phyloP scores from a whole-genome alignment of 257 asterid species.

The Capsicum baccatum region DNA sequence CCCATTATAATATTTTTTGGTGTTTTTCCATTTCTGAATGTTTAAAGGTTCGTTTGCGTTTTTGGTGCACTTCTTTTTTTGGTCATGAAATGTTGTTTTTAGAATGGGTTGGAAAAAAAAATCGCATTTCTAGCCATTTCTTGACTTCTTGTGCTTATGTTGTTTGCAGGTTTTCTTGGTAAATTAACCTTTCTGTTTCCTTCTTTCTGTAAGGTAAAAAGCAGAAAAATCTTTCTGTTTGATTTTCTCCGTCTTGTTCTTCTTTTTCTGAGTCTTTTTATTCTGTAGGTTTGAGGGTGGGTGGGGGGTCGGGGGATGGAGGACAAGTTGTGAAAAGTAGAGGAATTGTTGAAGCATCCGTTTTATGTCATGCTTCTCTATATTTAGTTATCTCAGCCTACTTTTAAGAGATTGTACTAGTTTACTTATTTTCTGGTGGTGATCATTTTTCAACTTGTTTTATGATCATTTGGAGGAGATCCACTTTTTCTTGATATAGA shows the following conservation, averaged over 20 bases:
- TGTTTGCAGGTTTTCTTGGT: constrained; percentile 5
- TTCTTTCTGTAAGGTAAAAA: constrained; percentile 1
- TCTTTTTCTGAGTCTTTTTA: neutral
- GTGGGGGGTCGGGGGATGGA: neutral
- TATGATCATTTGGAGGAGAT: neutral
- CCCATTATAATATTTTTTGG: neutral
- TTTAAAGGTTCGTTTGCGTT: neutral
- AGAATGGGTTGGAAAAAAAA: constrained; percentile 4
- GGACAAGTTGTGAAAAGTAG: constrained; percentile 1
- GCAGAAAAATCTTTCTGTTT: neutral
- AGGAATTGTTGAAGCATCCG: neutral
- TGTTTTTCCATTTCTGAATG: neutral
- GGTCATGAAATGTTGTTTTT: neutral
- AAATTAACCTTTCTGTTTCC: neutral
- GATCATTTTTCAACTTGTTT: too few relatives aligned
- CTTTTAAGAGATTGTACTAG: too few relatives aligned
- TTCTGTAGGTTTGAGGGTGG: too few relatives aligned
- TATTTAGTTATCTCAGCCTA: neutral
- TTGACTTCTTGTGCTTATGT: neutral
- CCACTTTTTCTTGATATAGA: constrained; percentile 23
- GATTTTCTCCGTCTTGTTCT: neutral
- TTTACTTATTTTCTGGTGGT: too few relatives aligned
- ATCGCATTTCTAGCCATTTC: neutral
- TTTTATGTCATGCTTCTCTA: constrained; percentile 21
- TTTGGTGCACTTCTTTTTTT: neutral